Percentiles rank a stretch among this genome's conserved stretches.
These are phyloP conservation scores for Astrothelium macrocarpum DNA, from an alignment of 495 filamentous ascomycete species.

Conservation along the genomic window DNA sequence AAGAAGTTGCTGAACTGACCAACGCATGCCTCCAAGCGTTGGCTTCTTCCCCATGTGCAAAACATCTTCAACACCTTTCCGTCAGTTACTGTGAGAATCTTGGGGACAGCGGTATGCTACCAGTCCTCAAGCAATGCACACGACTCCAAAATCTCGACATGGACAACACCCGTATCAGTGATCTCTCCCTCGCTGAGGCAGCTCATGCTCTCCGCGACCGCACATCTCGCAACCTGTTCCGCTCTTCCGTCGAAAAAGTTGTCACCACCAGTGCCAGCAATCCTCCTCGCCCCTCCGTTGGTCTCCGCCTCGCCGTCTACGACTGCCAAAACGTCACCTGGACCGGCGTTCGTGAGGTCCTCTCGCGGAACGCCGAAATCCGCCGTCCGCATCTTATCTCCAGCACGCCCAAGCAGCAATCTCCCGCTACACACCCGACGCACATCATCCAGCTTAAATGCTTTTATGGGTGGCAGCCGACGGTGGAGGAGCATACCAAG, in stretches of 20 bases:
- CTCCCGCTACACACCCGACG: conserved; percentile 19
- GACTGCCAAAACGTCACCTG: conserved; percentile 87
- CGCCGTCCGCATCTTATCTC: conserved; percentile 28
- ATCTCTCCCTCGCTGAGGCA: conserved; percentile 81
- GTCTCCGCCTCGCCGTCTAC: conserved; percentile 72
- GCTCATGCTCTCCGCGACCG: conserved; percentile 63
- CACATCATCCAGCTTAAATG: conserved; percentile 79
- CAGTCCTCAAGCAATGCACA: conserved; percentile 64
- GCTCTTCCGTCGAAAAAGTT: background rate
- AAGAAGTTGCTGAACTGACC: conserved; percentile 70
- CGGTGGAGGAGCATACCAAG: conserved; percentile 84
- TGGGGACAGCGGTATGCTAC: conserved; percentile 76
- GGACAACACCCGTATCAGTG: conserved; percentile 88
- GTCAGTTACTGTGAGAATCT: conserved; percentile 83
- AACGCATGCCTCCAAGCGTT: conserved; percentile 63
- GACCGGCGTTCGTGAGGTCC: conserved; percentile 79
- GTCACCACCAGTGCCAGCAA: conserved; percentile 19
- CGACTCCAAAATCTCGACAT: conserved; percentile 64
- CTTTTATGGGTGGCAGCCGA: conserved; percentile 91
- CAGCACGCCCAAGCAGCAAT: conserved; percentile 27
- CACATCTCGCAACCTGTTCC: conserved; percentile 35
- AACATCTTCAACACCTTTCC: conserved; percentile 65
- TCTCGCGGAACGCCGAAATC: conserved; percentile 71
- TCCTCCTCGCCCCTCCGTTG: conserved; percentile 44
- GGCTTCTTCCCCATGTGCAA: conserved; percentile 62